phyloP scores from a whole-genome alignment of 192 early-diverging fungal species.

The Podila verticillata region DNA sequence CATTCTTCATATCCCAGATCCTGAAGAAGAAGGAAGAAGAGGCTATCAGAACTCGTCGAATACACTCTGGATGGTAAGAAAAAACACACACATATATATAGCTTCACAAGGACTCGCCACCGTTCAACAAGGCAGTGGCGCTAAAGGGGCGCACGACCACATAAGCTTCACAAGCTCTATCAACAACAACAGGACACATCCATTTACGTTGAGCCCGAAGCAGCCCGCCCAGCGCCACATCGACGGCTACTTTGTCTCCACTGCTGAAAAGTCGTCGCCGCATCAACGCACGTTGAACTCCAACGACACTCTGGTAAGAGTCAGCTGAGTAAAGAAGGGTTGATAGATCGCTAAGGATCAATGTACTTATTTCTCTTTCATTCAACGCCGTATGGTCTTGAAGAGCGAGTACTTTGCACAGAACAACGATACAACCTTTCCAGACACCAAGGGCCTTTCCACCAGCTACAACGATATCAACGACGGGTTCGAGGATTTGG shows the following conservation, averaged over 20 bases:
- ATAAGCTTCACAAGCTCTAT: background rate
- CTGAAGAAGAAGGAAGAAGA: too few relatives aligned
- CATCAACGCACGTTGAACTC: background rate
- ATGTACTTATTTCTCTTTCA: too few relatives aligned
- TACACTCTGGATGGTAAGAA: too few relatives aligned
- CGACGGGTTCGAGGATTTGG: too few relatives aligned
- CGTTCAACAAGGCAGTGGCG: too few relatives aligned
- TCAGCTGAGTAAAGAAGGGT: too few relatives aligned
- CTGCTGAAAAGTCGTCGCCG: background rate
- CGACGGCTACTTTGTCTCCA: background rate
- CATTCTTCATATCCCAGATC: too few relatives aligned
- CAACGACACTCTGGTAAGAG: background rate
- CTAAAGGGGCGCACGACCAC: background rate
- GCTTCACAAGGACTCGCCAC: too few relatives aligned
- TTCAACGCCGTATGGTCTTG: background rate
- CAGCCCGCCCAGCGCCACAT: background rate
- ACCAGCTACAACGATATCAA: too few relatives aligned
- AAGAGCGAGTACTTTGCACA: slow-evolving; percentile 16
- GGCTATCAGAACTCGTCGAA: too few relatives aligned
- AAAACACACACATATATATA: too few relatives aligned
- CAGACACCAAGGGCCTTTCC: background rate
- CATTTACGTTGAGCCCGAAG: background rate
- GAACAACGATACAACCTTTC: background rate
- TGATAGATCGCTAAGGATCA: too few relatives aligned
- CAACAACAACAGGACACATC: background rate